These are phyloP conservation scores for Raphanus hybrid DNA, from an alignment of 441 rosid species.

Conservation along the genomic window DNA sequence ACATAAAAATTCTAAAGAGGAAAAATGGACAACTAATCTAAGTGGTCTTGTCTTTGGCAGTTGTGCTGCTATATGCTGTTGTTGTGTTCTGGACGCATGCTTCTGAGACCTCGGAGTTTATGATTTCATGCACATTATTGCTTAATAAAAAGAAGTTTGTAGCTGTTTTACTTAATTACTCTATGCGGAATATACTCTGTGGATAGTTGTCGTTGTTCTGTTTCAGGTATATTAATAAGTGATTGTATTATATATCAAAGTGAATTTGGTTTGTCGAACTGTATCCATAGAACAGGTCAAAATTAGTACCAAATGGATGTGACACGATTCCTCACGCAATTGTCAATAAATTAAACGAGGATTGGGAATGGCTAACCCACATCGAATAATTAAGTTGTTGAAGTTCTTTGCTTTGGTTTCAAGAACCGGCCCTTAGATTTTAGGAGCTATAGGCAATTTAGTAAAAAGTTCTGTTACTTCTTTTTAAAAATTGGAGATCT, in stretches of 20 bases:
- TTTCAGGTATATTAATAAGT: not conserved
- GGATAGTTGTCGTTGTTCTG: constrained; percentile 6
- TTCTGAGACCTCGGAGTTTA: constrained; percentile 28
- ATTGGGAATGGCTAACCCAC: no score
- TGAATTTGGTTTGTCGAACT: not conserved
- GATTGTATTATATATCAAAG: not conserved
- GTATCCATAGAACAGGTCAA: no score
- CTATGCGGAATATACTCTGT: not conserved
- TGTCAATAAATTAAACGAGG: not conserved
- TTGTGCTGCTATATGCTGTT: constrained; percentile 46
- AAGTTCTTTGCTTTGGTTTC: no score
- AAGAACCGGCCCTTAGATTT: no score
- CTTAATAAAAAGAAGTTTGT: constrained; percentile 2
- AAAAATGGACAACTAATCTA: not conserved
- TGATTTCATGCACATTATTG: constrained; percentile 13
- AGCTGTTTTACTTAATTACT: not conserved
- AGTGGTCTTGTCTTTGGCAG: constrained; percentile 31
- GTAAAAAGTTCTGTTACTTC: no score
- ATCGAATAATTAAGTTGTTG: no score
- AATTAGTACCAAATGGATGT: not conserved
- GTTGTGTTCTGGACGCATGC: constrained; percentile 46
- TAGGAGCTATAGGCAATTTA: no score
- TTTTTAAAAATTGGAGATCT: no score
- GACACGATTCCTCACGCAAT: not conserved
- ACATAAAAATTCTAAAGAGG: not conserved